Evolutionary conservation across 2,329 filamentous ascomycete species (phyloP).

Genomic region (Chrysoporthe austroafricana): DNA sequence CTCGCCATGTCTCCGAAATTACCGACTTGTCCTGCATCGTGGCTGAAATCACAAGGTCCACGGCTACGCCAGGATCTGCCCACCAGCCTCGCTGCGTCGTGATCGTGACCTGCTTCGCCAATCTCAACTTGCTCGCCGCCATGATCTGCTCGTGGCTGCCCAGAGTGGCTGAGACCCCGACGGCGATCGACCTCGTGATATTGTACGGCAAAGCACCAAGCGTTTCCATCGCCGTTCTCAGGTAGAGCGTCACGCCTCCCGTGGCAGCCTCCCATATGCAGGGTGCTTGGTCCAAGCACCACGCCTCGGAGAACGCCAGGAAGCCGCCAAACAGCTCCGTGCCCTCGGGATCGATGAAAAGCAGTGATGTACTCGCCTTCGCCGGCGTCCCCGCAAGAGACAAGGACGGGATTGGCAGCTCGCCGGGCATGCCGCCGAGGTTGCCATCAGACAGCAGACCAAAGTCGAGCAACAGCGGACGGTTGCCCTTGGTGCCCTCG

Average conservation of each 20-base stretch:
- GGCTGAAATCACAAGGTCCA: not conserved
- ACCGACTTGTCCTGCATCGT: not conserved
- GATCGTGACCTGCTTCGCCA: not conserved
- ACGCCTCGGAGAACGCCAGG: not conserved
- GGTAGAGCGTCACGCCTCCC: not conserved
- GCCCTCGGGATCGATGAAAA: slow-evolving; percentile 1
- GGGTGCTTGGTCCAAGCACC: not conserved
- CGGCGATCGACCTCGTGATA: not conserved
- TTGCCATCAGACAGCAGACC: not conserved
- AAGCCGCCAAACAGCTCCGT: not conserved
- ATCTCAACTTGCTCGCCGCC: not conserved
- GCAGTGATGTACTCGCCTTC: not conserved
- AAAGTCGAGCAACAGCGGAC: not conserved
- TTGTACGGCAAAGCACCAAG: not conserved
- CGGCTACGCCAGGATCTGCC: not conserved
- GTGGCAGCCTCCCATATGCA: not conserved
- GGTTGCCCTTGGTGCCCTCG: not conserved
- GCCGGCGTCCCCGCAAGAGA: not conserved
- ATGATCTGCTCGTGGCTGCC: slow-evolving; percentile 2
- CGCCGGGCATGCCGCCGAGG: not conserved
- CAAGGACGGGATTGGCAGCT: not conserved
- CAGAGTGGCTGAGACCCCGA: not conserved
- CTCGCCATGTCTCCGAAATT: slow-evolving; percentile 3
- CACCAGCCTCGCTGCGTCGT: not conserved
- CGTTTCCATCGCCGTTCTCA: not conserved